Evolutionary conservation across 805 yeast species (phyloP).

Genomic region (Ogataea methanolica): DNA sequence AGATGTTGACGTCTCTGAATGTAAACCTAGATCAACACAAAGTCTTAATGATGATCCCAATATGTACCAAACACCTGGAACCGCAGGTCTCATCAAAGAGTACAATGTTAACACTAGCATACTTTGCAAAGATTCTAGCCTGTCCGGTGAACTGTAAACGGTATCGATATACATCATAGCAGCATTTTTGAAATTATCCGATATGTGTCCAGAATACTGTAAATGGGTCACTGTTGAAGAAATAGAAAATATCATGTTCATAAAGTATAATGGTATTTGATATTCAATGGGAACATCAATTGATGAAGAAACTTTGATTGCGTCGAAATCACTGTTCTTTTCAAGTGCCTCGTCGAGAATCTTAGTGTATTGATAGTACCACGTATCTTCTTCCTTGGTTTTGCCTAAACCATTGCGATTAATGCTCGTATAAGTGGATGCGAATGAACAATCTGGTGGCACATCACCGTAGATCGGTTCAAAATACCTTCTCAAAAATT

Average conservation of each 20-base stretch:
- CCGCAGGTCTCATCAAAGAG: constrained; percentile 82
- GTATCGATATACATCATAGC: constrained; percentile 57
- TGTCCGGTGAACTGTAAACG: constrained; percentile 52
- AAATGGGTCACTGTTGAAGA: constrained; percentile 71
- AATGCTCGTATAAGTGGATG: constrained; percentile 50
- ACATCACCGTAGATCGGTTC: constrained; percentile 77
- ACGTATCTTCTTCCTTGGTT: constrained; percentile 34
- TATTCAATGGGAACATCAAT: constrained; percentile 43
- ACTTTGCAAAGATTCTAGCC: constrained; percentile 71
- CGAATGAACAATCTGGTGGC: constrained; percentile 49
- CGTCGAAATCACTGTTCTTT: constrained; percentile 23
- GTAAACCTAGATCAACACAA: constrained; percentile 81
- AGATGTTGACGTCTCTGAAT: constrained; percentile 48
- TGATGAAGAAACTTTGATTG: constrained; percentile 31
- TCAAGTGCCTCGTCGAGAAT: constrained; percentile 27
- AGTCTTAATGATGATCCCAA: constrained; percentile 75
- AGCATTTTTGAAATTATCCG: constrained; percentile 66
- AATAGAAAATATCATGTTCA: constrained; percentile 75
- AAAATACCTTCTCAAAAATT: constrained; percentile 60
- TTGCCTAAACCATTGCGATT: constrained; percentile 29
- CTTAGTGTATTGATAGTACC: constrained; percentile 41
- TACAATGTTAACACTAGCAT: constrained; percentile 63
- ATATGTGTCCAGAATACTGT: constrained; percentile 57
- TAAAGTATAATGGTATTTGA: constrained; percentile 58
- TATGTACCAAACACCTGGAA: constrained; percentile 91